Base-by-base conservation (phyloP, 129 eudicot species). In the Sambucus nigra region DNA sequence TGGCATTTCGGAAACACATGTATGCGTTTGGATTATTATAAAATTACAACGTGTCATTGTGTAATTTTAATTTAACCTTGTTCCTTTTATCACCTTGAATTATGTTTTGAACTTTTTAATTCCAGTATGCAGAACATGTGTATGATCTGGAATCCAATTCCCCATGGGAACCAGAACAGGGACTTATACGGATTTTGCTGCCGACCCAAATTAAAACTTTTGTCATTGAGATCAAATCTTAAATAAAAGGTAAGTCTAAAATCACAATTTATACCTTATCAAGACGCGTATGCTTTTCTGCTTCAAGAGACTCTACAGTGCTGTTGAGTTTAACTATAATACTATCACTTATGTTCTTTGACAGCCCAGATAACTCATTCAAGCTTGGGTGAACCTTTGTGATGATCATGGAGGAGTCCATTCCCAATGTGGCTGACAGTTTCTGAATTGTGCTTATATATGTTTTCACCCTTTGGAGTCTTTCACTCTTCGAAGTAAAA, bases 341-440 rank as follows among this genome's bases (percentile, higher is more conserved):
- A 48, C 17, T 25, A 47, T 89, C 88, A 64, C 88, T 76, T 62
- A 89, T 89, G 51, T 85, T 89, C 61, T 85, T 89, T 1, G 98
- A 75, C 64, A 89, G 79, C 19, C 95, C 98, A 3, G 84, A 85
- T 26, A 84, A 52, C 61, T 84, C 88, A 51, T 89, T 89, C 60
- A 89, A 72, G 83, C 98, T 89, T 16, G 98, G 98, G 42, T 84
- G 95, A 52, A 89, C 87, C 70, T 89, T 85, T 25, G 98, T 89
- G 31, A 89, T 76, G 60, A 74, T 84, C 78, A 70, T 66, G 19
- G 95, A 89, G 32, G 95, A 58, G 79, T 89, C 95, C 93, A 76
- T 79, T 59, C 95, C 98, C 63, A 89, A 64, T 46, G 73, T 73
- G 39, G 81, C 81, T 28, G 95, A 60, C 61, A 84, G 74, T 52